These are phyloP conservation scores for Panaeolus cyanescens DNA, from an alignment of 768 basidiomycete genomes.

Conservation along the genomic window DNA sequence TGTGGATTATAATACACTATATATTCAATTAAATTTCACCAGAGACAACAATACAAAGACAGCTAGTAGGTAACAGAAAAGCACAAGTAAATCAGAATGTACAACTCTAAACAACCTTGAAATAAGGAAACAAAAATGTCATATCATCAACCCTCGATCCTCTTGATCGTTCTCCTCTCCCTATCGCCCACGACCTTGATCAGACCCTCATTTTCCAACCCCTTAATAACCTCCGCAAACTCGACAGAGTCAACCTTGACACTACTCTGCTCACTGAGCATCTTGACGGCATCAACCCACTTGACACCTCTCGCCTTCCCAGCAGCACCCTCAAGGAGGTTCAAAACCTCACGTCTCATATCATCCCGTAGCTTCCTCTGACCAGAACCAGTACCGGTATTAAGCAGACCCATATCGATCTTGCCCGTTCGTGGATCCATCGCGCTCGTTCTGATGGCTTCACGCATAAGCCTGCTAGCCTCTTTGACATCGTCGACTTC, in stretches of 20 bases:
- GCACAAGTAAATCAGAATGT: too few species aligned
- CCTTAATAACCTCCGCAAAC: conserved; percentile 78
- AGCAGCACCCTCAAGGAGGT: conserved; percentile 55
- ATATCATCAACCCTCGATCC: conserved; percentile 43
- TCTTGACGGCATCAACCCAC: conserved; percentile 82
- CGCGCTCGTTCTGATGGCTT: conserved; percentile 91
- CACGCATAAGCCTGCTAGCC: conserved; percentile 92
- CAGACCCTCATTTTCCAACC: conserved; percentile 82
- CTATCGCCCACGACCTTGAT: conserved; percentile 87
- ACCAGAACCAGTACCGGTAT: conserved; percentile 88
- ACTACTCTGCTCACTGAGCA: conserved; percentile 82
- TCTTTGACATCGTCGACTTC: conserved; percentile 88
- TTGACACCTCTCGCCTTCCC: conserved; percentile 61
- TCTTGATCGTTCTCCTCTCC: conserved; percentile 79
- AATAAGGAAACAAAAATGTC: not conserved
- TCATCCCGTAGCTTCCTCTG: conserved; percentile 88
- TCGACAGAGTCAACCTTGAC: conserved; percentile 78
- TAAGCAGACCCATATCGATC: conserved; percentile 95
- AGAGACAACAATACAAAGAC: conserved; percentile 3
- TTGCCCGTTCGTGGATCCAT: conserved; percentile 97
- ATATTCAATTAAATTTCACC: conserved; percentile 2
- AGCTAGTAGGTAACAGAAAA: not conserved
- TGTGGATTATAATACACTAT: not conserved
- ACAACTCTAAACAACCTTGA: too few species aligned
- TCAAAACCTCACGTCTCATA: conserved; percentile 80